Evolutionary conservation across 2,329 filamentous ascomycete genomes (phyloP).

Genomic region (Talaromyces sp.): DNA sequence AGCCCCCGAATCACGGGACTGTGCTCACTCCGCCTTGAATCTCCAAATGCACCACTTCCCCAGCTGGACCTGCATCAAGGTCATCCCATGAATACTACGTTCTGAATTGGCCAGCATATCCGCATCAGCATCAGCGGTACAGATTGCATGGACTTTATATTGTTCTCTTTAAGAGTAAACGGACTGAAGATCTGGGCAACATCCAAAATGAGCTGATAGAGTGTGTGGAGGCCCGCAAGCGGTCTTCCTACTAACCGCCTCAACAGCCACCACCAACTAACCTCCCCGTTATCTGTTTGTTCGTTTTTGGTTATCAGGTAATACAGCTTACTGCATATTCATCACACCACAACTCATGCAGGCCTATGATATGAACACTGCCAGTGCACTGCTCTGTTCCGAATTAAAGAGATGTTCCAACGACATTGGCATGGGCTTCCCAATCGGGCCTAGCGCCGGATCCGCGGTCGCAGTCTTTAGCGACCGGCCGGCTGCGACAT

Average conservation of each 20-base stretch:
- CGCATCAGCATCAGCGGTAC: not conserved
- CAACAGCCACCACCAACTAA: not conserved
- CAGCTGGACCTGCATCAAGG: constrained; percentile 3
- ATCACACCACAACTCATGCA: too few relatives aligned
- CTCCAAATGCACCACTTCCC: constrained; percentile 4
- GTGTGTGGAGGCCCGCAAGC: constrained; percentile 8
- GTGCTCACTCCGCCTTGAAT: constrained; percentile 4
- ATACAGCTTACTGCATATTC: too few relatives aligned
- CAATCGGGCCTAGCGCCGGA: constrained; percentile 40
- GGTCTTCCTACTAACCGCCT: constrained; percentile 7
- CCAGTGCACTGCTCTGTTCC: too few relatives aligned
- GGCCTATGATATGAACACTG: not conserved
- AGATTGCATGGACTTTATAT: not conserved
- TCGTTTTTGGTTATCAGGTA: too few relatives aligned
- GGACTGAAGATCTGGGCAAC: not conserved
- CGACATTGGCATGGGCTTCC: constrained; percentile 23
- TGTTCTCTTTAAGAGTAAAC: not conserved
- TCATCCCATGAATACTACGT: not conserved
- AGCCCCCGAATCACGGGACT: constrained; percentile 2
- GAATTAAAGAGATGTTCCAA: not conserved
- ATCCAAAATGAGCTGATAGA: constrained; percentile 5
- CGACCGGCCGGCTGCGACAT: constrained; percentile 41
- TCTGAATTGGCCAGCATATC: not conserved
- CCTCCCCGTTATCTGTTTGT: too few relatives aligned
- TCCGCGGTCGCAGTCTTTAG: constrained; percentile 33